Base-by-base conservation (phyloP, 2,329 filamentous ascomycete species). In the Microdochium trichocladiopsis region DNA sequence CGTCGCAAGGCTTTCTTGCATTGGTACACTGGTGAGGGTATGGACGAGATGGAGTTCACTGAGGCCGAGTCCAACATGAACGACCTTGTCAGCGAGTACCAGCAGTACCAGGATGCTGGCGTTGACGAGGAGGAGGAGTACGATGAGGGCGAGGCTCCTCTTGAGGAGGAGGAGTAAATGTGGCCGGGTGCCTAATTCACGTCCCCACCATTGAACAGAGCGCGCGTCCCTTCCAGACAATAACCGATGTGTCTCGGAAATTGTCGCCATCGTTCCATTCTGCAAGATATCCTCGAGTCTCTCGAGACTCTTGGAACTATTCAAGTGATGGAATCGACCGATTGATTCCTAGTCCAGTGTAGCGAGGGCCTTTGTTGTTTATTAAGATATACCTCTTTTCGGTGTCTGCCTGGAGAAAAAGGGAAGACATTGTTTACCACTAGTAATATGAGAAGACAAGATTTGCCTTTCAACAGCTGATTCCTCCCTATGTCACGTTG, bases 41-140 rank as follows among this genome's bases (percentile, higher is more conserved):
- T 99, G 94, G 94, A 99, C 78, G 94, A 99, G 87, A 97, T 99
- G 94, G 94, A 99, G 82, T 99, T 99, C 83, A 99, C 94, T 71
- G 94, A 99, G 84, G 94, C 94, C 66, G 94, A 99, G 87, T 95
- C 90, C 78, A 99, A 99, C 84, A 97, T 99, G 94, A 97, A 99
- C 82, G 94, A 99, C 76, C 81, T 99, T 71, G 93, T 99, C 67
- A 95, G 91, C 57, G 94, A 99, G 77, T 99, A 99, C 83, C 94
- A 97, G 85, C 94, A 99, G 78, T 99, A 99, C 86, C 94, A 99
- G 85, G 94, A 99, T 75, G 94, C 94, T 72, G 89, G 90, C 68
- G 84, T 96, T 75, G 95, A 94, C 57, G 94, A 99, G 77, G 93
- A 90, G 66, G 93, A 97, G 78, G 92, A 96, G 78, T 91, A 95